Base-by-base conservation (phyloP, 2,329 filamentous ascomycete genomes). In the Grosmannia serpens region DNA sequence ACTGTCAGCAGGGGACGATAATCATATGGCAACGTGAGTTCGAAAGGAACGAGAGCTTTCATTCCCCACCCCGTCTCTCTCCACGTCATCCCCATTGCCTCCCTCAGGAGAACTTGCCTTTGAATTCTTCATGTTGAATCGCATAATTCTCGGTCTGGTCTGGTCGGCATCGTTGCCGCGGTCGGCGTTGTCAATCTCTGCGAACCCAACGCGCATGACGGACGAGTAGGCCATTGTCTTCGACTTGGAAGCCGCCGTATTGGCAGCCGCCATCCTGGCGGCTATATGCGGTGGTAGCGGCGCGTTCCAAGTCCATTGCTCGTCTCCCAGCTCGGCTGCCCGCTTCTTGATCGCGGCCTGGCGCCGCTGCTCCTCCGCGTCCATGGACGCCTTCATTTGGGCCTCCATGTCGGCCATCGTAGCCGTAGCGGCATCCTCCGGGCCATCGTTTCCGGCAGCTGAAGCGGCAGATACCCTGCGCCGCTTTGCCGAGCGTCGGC, bases 251-350 rank as follows among this genome's bases (percentile, higher is more conserved):
- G 44, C 33, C 27, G 68, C 29, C 73, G 74, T 47, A 72, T 66
- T 27, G 69, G 65, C 57, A 7, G 61, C 59, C 0, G 60, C 58
- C 27, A 62, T 51, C 55, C 58, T 55, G 44, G 77, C 71, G 8
- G 62, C 61, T 13, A 64, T 60, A n/a, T 59, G 56, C 4, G 61
- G 50, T 10, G 63, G 63, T 47, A 63, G 53, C 53, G 75, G 73
- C 56, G 82, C 77, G 61, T 83, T 84, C 58, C 91, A 73, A 22
- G 88, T 85, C 88, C 88, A 92, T 68, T 85, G 84, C 22, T 86
- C 86, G 69, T 91, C 88, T 56, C 85, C 83, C 50, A 81, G 73
- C 62, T 82, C 78, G 22, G 80, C 77, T 10, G 83, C 82, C 61
- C 84, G 82, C 64, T 79, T 80, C 61, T 85, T 81, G 15, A 89